A percentile compares a stretch with the other conserved stretches of the same genome.
Conservation (phyloP, 768 basidiomycete species). For the Lepiota brunneoincarnata region DNA sequence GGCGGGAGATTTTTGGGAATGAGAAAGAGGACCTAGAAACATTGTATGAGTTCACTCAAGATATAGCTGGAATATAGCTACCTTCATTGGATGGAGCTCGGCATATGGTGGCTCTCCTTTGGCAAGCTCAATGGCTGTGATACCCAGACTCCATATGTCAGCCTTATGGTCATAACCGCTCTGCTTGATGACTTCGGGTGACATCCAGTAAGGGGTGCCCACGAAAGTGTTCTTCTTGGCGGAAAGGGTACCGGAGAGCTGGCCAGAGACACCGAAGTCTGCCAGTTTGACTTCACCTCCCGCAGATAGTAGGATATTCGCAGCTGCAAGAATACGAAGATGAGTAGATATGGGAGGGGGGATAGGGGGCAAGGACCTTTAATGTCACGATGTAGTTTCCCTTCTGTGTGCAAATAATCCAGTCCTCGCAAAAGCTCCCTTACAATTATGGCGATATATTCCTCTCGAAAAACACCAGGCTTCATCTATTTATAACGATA, state of each 20-base stretch:
- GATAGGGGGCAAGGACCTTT: conserved; percentile 60
- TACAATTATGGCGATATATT: conserved; percentile 97
- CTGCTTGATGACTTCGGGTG: conserved; percentile 99
- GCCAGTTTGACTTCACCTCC: conserved; percentile 96
- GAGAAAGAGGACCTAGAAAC: conserved; percentile 83
- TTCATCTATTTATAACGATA: conserved; percentile 71
- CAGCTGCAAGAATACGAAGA: conserved; percentile 50
- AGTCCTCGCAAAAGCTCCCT: conserved; percentile 89
- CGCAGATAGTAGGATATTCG: conserved; percentile 90
- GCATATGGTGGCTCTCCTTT: conserved; percentile 98
- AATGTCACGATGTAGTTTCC: conserved; percentile 98
- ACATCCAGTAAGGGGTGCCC: conserved; percentile 99
- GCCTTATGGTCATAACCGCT: conserved; percentile 99
- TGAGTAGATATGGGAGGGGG: background rate
- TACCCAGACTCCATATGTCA: conserved; percentile 98
- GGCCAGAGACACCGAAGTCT: conserved; percentile 98
- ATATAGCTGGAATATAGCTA: conserved; percentile 21
- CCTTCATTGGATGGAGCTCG: conserved; percentile 99
- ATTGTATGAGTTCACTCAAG: conserved; percentile 15
- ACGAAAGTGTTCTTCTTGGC: conserved; percentile 99
- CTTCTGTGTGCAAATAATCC: conserved; percentile 94
- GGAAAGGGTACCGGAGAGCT: conserved; percentile 87
- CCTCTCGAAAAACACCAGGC: conserved; percentile 95
- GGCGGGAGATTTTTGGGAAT: conserved; percentile 99
- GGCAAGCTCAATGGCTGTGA: conserved; percentile 96